Conservation (phyloP, 352 stramenopile genomes). For the Globisporangium yorkense region DNA sequence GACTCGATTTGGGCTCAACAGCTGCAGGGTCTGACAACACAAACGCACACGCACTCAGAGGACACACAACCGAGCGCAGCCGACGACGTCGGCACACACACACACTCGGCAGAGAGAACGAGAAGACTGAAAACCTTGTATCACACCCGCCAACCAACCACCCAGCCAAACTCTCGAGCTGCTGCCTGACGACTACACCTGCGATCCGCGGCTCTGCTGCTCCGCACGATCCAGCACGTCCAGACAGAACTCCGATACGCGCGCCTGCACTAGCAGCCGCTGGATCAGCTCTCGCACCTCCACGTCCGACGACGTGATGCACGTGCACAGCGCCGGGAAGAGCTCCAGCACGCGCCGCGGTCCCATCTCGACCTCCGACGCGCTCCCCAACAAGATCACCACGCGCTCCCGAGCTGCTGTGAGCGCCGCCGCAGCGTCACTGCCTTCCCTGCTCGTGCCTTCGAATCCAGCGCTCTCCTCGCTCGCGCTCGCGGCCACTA, state of each 20-base stretch:
- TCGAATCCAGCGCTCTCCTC: not conserved
- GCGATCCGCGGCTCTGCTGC: not conserved
- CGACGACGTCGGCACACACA: no score
- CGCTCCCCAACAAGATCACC: constrained; percentile 59
- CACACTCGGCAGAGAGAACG: not conserved
- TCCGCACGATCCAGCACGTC: constrained; percentile 24
- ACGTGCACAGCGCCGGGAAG: constrained; percentile 71
- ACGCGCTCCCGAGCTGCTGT: constrained; percentile 49
- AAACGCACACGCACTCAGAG: not conserved
- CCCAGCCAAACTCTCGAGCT: not conserved
- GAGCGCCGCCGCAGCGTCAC: constrained; percentile 1
- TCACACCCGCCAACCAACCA: not conserved
- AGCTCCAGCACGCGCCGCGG: constrained; percentile 60
- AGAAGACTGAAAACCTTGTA: not conserved
- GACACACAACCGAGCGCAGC: not conserved
- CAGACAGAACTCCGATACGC: constrained; percentile 50
- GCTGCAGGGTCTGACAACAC: no score
- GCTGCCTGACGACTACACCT: not conserved
- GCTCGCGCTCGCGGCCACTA: not conserved
- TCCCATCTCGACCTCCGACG: constrained; percentile 43
- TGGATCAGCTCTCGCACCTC: constrained; percentile 69
- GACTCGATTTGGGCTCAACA: no score
- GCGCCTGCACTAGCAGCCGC: constrained; percentile 46
- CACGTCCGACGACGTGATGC: constrained; percentile 61
- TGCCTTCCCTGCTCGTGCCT: not conserved